Conservation (phyloP, 1,139 yeast genomes). For the Candida gigantensis region DNA sequence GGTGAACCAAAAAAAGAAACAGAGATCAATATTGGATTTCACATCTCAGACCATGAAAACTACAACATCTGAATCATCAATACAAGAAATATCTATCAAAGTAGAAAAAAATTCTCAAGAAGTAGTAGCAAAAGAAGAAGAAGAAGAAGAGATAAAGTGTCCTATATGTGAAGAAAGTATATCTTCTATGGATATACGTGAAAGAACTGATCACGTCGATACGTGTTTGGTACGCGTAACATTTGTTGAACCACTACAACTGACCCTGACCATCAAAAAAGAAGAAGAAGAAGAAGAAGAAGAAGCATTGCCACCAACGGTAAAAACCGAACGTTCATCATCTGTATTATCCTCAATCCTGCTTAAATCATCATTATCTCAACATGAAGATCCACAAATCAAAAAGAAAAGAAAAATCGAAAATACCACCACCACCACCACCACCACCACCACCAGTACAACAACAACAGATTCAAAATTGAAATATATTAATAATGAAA, state of each 20-base stretch:
- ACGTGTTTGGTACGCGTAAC: slow-evolving; percentile 38
- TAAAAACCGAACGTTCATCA: no score
- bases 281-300: slow-evolving; percentile 1
- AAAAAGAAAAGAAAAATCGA: slow-evolving; percentile 19
- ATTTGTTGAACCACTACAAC: slow-evolving; percentile 11
- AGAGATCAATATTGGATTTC: background rate
- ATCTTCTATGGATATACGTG: slow-evolving; percentile 25
- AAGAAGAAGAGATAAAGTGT: slow-evolving; percentile 12
- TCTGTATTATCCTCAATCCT: no score
- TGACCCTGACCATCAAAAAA: background rate
- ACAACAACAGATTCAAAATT: slow-evolving; percentile 20
- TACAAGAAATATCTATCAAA: background rate
- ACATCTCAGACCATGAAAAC: background rate
- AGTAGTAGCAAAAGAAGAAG: slow-evolving; percentile 12
- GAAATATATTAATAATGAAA: slow-evolving; percentile 17
- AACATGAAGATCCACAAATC: slow-evolving; percentile 1
- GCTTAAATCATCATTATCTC: slow-evolving; percentile 2
- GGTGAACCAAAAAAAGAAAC: slow-evolving; percentile 1
- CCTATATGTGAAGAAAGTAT: slow-evolving; percentile 21
- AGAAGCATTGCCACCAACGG: slow-evolving; percentile 4
- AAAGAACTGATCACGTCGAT: slow-evolving; percentile 61
- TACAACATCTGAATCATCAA: background rate
- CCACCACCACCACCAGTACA: background rate
- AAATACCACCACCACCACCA: background rate
- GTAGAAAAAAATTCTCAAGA: background rate